These are phyloP conservation scores for Colletotrichum magnum DNA, from an alignment of 2,329 filamentous ascomycete species.

Conservation along the genomic window DNA sequence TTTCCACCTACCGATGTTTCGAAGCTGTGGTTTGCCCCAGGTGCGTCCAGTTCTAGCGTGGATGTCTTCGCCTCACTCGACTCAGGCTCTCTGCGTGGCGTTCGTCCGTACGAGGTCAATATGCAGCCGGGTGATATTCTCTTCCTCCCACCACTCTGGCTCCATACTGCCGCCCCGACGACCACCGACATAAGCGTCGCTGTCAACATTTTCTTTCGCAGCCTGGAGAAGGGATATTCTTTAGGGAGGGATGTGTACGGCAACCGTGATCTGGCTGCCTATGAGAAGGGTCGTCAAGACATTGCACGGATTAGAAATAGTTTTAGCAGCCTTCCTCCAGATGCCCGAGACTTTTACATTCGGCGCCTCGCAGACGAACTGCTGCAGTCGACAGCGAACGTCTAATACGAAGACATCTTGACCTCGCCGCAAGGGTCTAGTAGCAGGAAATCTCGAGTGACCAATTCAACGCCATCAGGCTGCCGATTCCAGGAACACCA, in stretches of 20 bases:
- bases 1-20: conserved; percentile 84
- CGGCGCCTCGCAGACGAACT: conserved; percentile 80
- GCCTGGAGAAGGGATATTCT: conserved; percentile 77
- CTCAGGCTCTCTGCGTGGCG: conserved; percentile 56
- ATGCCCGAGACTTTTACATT: conserved; percentile 82
- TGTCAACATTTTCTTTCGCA: conserved; percentile 91
- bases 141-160: conserved; percentile 87
- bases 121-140: conserved; percentile 82
- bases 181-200: conserved; percentile 74
- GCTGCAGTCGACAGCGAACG: conserved; percentile 16
- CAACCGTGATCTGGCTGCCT: conserved; percentile 86
- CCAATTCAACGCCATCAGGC: no score
- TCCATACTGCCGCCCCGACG: conserved; percentile 79
- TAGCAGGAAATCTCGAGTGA: no score
- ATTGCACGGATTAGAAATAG: conserved; percentile 75
- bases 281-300: conserved; percentile 84
- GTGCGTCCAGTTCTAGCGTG: conserved; percentile 84
- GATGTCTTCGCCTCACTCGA: conserved; percentile 74
- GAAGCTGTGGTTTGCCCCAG: conserved; percentile 78
- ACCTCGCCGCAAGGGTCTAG: no score
- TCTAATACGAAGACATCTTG: conserved; percentile 8
- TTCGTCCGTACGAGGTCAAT: conserved; percentile 76
- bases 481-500: no score
- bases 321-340: conserved; percentile 75
- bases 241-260: conserved; percentile 87